A percentile compares a stretch with the other conserved stretches of the same genome.
phyloP scores from a whole-genome alignment of 1,139 yeast species.

The Pichia sp. region DNA sequence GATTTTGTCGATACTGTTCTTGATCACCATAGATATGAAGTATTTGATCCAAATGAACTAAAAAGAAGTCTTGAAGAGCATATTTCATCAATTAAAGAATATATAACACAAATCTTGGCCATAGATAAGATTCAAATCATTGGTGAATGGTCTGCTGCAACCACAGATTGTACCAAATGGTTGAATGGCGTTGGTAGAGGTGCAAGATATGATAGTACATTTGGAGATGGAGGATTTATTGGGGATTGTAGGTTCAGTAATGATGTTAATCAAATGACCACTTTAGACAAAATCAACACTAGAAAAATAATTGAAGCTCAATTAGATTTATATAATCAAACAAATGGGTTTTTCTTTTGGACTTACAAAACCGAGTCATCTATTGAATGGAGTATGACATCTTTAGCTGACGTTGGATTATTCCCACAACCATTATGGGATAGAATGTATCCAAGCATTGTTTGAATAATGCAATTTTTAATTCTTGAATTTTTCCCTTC shows the following conservation, averaged over 20 bases:
- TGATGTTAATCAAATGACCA: slow-evolving; percentile 55
- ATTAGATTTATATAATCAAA: slow-evolving; percentile 69
- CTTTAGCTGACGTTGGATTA: slow-evolving; percentile 48
- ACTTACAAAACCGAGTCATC: slow-evolving; percentile 83
- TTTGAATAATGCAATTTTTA: neutral
- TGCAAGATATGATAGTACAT: slow-evolving; percentile 76
- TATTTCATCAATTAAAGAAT: slow-evolving; percentile 34
- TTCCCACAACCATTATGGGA: slow-evolving; percentile 72
- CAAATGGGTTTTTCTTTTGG: slow-evolving; percentile 89
- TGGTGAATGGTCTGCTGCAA: slow-evolving; percentile 51
- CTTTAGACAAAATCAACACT: slow-evolving; percentile 47
- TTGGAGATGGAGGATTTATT: slow-evolving; percentile 36
- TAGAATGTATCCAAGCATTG: slow-evolving; percentile 51
- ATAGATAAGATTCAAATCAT: slow-evolving; percentile 62
- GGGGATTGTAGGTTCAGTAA: slow-evolving; percentile 62
- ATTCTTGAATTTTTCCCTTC: too few relatives aligned
- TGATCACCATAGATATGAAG: slow-evolving; percentile 93
- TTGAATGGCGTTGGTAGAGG: slow-evolving; percentile 88
- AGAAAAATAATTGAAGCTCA: slow-evolving; percentile 83
- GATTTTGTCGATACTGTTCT: slow-evolving; percentile 58
- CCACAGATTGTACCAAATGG: slow-evolving; percentile 83
- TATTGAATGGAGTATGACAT: slow-evolving; percentile 78
- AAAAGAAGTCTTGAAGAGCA: slow-evolving; percentile 53
- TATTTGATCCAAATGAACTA: slow-evolving; percentile 62
- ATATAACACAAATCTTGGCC: slow-evolving; percentile 34